A percentile compares a stretch with the other conserved stretches of the same genome.
These are phyloP conservation scores for Hypoxylon sp. DNA, from an alignment of 2,329 filamentous ascomycete genomes.

Conservation along the genomic window DNA sequence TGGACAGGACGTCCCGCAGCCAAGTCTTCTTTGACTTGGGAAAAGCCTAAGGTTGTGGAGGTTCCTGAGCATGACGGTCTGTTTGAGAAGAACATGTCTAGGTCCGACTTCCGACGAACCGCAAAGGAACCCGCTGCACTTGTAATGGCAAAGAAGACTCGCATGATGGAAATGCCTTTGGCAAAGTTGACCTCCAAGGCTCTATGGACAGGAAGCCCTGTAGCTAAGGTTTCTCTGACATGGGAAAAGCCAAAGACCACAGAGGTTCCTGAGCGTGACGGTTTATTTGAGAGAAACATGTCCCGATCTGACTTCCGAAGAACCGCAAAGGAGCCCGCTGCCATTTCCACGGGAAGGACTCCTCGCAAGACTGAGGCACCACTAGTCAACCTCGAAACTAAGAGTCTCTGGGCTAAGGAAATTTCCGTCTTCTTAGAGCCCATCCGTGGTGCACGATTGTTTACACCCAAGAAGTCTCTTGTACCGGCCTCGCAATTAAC, in stretches of 20 bases:
- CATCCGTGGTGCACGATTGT: slow-evolving; percentile 6
- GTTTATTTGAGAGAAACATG: slow-evolving; percentile 32
- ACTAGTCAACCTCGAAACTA: slow-evolving; percentile 15
- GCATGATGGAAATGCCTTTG: slow-evolving; percentile 15
- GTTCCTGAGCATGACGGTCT: slow-evolving; percentile 31
- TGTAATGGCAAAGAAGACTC: slow-evolving; percentile 16
- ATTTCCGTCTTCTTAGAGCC: background rate
- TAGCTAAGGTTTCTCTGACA: slow-evolving; percentile 18
- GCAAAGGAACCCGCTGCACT: slow-evolving; percentile 31
- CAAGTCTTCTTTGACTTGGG: slow-evolving; percentile 31
- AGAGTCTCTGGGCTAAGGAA: slow-evolving; percentile 24
- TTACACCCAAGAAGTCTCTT: slow-evolving; percentile 6
- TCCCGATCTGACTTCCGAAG: slow-evolving; percentile 32
- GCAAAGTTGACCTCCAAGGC: slow-evolving; percentile 11
- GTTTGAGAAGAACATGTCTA: slow-evolving; percentile 28
- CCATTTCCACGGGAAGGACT: slow-evolving; percentile 20
- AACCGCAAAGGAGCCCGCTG: slow-evolving; percentile 34
- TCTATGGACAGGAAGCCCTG: slow-evolving; percentile 27
- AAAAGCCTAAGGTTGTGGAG: slow-evolving; percentile 12
- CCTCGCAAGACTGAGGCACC: slow-evolving; percentile 17
- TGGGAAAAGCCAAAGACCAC: slow-evolving; percentile 29
- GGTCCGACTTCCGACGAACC: slow-evolving; percentile 35
- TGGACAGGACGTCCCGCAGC: slow-evolving; percentile 41
- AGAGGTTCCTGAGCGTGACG: slow-evolving; percentile 24
- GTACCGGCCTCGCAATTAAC: background rate